Evolutionary conservation across 495 filamentous ascomycete genomes (phyloP).

Genomic region (Daldinia vernicosa): DNA sequence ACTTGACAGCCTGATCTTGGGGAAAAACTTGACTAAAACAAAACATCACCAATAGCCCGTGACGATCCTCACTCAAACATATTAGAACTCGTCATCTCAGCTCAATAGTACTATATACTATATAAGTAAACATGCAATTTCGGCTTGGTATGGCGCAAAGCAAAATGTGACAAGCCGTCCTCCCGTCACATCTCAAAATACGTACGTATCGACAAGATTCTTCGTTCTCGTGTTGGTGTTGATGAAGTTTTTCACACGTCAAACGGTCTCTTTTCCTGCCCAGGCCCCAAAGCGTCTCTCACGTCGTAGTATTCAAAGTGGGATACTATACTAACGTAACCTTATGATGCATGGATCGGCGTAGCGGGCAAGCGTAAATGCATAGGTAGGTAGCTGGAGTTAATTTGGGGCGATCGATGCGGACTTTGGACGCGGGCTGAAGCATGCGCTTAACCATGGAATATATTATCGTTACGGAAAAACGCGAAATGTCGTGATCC

Average conservation of each 20-base stretch:
- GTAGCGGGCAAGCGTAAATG: neutral
- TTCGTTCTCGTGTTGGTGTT: neutral
- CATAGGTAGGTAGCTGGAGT: neutral
- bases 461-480: neutral
- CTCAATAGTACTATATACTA: neutral
- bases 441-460: constrained; percentile 12
- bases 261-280: constrained; percentile 5
- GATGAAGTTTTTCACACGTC: neutral
- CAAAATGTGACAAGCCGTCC: neutral
- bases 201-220: constrained; percentile 5
- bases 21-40: neutral
- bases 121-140: neutral
- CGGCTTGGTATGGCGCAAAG: neutral
- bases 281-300: neutral
- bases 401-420: constrained; percentile 3
- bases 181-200: neutral
- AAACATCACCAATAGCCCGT: neutral
- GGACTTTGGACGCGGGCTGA: constrained; percentile 19
- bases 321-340: constrained; percentile 2
- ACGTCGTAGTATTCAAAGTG: constrained; percentile 9
- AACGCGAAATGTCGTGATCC: constrained; percentile 41
- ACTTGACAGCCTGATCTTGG: neutral
- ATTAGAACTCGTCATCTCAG: neutral
- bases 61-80: constrained; percentile 15
- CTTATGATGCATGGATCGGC: constrained; percentile 35